Evolutionary conservation across 805 yeast species (phyloP), one percentile per base, ranked within the genome.

Genomic region (Saturnispora halmiae): DNA sequence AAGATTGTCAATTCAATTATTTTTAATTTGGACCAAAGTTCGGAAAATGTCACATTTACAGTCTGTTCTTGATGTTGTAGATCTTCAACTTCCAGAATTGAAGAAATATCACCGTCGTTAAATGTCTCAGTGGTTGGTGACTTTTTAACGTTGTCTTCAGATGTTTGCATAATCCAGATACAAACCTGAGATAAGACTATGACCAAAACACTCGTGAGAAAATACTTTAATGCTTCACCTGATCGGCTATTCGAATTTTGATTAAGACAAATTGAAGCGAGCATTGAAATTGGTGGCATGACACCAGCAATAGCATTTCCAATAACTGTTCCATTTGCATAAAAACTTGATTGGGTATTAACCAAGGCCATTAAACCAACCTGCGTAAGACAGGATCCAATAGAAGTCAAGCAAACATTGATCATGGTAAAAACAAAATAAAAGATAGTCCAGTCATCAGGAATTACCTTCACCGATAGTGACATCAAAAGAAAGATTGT

Each of bases 281-380:
- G 79, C 50, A 76, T 71, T 11, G 82, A 78, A 15, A 82, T 55
- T 0, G 95, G 77, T 2, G 98, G 97, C 27, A 90, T 63, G 0
- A 92, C 95, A 2, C 98, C 98, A 0, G 96, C 86, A 14, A 90
- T 65, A 0, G 95, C 95, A 59, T 90, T 95, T 2, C 98, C 98
- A 3, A 88, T 88, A 82, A 92, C 84, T 2, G 82, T 82, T 0
- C 83, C 94, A 53, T 92, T 95, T 9, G 94, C 88, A 55, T 74
- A 83, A 11, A 77, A 70, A 1, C 85, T 70, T 4, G 92, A 88
- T 54, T 77, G 67, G 1, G 81, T 75, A 51, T 84, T 83, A 3
- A 81, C 92, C 31, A 85, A 69, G 4, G 97, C 95, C 77, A 88
- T 77, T 7, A 83, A 70, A 10, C 96, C 96, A 53, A 85, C 90